phyloP scores from a whole-genome alignment of 805 yeast genomes.

The Schwanniomyces yamadae region DNA sequence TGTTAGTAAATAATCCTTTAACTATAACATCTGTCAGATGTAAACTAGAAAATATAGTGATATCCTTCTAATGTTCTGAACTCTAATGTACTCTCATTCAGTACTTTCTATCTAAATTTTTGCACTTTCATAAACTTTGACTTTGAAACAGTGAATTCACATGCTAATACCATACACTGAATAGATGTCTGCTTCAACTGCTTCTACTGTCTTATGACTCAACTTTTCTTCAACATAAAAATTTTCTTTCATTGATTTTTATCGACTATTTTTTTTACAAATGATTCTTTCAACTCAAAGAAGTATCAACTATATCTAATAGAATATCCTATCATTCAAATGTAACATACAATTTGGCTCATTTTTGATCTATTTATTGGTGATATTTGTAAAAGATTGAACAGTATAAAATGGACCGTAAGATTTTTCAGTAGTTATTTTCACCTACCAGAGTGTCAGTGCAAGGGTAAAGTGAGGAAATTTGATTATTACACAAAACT shows the following conservation, averaged over 20 bases:
- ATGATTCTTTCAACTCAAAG: neutral
- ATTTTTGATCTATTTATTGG: constrained; percentile 17
- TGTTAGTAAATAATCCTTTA: constrained; percentile 1
- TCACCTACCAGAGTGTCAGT: constrained; percentile 2
- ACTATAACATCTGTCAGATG: too few relatives aligned
- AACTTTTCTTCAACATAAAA: too few relatives aligned
- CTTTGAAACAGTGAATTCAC: too few relatives aligned
- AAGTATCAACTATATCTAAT: constrained; percentile 3
- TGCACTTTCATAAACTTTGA: too few relatives aligned
- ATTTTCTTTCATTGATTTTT: too few relatives aligned
- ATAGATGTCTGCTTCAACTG: too few relatives aligned
- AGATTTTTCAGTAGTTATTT: constrained; percentile 9
- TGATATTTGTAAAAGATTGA: constrained; percentile 8
- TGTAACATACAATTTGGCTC: constrained; percentile 35
- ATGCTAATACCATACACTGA: too few relatives aligned
- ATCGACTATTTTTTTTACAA: too few relatives aligned
- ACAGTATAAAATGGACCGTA: constrained; percentile 5
- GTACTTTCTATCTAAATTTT: too few relatives aligned
- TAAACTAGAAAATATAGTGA: constrained; percentile 2
- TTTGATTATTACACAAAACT: constrained; percentile 5
- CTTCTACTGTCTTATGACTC: too few relatives aligned
- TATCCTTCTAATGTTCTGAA: too few relatives aligned
- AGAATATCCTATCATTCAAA: constrained; percentile 1
- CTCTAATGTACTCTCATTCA: too few relatives aligned
- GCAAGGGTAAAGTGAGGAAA: constrained; percentile 1